Percentiles rank a stretch among this genome's conserved stretches.
These are phyloP conservation scores for Aspergillus sp. DNA, from an alignment of 2,329 filamentous ascomycete genomes.

Conservation along the genomic window DNA sequence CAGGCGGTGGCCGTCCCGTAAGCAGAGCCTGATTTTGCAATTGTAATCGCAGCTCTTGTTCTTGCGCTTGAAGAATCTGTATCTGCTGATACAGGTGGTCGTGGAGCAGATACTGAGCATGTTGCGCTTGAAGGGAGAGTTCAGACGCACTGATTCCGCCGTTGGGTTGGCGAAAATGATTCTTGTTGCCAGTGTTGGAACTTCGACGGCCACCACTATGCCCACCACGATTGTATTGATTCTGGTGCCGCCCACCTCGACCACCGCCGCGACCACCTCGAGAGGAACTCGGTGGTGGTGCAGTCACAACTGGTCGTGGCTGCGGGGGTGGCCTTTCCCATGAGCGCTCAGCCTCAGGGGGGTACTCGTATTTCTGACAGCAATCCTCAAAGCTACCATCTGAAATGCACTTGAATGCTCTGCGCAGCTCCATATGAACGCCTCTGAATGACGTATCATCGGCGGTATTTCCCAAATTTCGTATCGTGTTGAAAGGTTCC, in stretches of 20 bases:
- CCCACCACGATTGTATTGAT: conserved; percentile 48
- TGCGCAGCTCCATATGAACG: conserved; percentile 82
- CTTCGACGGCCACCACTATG: conserved; percentile 53
- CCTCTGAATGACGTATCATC: conserved; percentile 93
- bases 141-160: conserved; percentile 37
- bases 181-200: conserved; percentile 55
- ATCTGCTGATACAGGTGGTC: conserved; percentile 52
- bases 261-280: conserved; percentile 51
- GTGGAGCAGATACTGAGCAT: conserved; percentile 49
- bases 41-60: conserved; percentile 50
- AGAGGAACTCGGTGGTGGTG: conserved; percentile 40
- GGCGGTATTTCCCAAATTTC: conserved; percentile 93
- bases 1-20: conserved; percentile 39
- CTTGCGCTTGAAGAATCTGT: conserved; percentile 51
- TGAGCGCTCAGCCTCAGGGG: conserved; percentile 69
- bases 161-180: conserved; percentile 40
- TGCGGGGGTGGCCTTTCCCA: conserved; percentile 60
- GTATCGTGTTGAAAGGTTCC: conserved; percentile 86
- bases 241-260: conserved; percentile 51
- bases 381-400: conserved; percentile 77
- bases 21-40: conserved; percentile 47
- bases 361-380: conserved; percentile 85
- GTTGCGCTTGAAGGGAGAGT: conserved; percentile 44
- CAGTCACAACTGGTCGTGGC: conserved; percentile 54
- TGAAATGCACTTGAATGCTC: conserved; percentile 80